Base-by-base conservation (phyloP, 768 basidiomycete species). In the Phylloporus rhodoxanthus region DNA sequence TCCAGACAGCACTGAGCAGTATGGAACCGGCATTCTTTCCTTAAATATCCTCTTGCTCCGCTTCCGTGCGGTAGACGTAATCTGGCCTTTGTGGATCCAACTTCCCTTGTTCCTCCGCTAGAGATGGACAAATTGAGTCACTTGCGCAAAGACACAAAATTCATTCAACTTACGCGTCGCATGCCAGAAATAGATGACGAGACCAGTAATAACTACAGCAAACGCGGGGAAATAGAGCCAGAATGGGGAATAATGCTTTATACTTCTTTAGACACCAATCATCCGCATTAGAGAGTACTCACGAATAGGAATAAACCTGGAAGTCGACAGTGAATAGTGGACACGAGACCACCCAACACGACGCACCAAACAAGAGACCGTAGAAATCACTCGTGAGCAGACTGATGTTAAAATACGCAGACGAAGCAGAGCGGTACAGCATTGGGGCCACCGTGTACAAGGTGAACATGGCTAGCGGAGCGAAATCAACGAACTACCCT, bases 151-250 rank as follows among this genome's bases (percentile, higher is more conserved):
- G 13, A 17, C 8, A 19, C 8, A 43, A 46, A 23, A 23, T 32
- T n/a, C 29, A 43, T 45, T 30, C 19, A 17, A 76, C 89, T 60
- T 70, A 91, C 89, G 90, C 30, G 84, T 83, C 7, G 84, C 79
- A 64, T 78, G 72, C 89, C 91, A 93, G 72, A 92, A 92, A 69
- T 92, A 93, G 32, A 84, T 77, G 59, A 93, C 71, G 5, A 93
- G 76, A 3, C 91, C 91, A 11, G 71, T 29, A 38, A 92, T 64
- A 52, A 91, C 81, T 13, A 91, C 72, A 1, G 68, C 75, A 59
- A 86, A 93, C 0, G 91, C 77, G 52, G 84, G 71, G 69, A 93
- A 93, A 74, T 93, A 92, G 14, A 93, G 76, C 89, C 90, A 93
- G 72, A 80, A 92, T 4, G 91, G 91, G 38, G 70, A 66, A 70